Conservation (phyloP, 306 rosid genomes). For the Oemleria cerasiformis region DNA sequence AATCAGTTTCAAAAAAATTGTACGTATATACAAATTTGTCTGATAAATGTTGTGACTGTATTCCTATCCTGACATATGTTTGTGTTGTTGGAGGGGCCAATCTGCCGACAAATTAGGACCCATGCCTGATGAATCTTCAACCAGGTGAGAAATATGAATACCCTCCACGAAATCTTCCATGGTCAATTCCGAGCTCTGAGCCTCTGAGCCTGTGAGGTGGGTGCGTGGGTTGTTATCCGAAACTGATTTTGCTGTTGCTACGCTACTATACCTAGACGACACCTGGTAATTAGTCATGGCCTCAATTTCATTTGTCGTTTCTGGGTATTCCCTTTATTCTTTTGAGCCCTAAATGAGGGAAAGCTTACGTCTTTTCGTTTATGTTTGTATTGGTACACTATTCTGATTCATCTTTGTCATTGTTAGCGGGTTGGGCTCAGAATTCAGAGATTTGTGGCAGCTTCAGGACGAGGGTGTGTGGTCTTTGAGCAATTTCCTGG, state of each 20-base stretch:
- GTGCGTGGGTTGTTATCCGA: background rate
- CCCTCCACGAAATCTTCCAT: constrained; percentile 8
- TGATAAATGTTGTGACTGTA: too few species aligned
- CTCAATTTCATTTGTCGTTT: constrained; percentile 16
- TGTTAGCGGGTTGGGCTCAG: background rate
- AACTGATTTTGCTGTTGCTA: constrained; percentile 1
- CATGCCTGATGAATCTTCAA: background rate
- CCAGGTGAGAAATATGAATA: constrained; percentile 9
- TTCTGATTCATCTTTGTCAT: constrained; percentile 17
- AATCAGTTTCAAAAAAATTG: too few species aligned
- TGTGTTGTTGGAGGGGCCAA: background rate
- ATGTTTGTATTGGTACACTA: too few species aligned
- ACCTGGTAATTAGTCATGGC: background rate
- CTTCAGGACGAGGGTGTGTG: constrained; percentile 6
- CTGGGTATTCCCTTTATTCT: background rate
- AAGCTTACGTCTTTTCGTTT: too few species aligned
- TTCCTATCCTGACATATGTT: too few species aligned
- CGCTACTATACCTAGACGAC: background rate
- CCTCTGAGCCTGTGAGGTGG: background rate
- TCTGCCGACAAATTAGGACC: background rate
- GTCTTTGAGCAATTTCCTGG: constrained; percentile 31
- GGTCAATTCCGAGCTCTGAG: too few species aligned
- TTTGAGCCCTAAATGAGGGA: too few species aligned
- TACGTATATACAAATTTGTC: too few species aligned
- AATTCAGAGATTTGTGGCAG: constrained; percentile 23